These are phyloP conservation scores for Tulasnella sp. DNA, from an alignment of 768 basidiomycete species.

Conservation along the genomic window DNA sequence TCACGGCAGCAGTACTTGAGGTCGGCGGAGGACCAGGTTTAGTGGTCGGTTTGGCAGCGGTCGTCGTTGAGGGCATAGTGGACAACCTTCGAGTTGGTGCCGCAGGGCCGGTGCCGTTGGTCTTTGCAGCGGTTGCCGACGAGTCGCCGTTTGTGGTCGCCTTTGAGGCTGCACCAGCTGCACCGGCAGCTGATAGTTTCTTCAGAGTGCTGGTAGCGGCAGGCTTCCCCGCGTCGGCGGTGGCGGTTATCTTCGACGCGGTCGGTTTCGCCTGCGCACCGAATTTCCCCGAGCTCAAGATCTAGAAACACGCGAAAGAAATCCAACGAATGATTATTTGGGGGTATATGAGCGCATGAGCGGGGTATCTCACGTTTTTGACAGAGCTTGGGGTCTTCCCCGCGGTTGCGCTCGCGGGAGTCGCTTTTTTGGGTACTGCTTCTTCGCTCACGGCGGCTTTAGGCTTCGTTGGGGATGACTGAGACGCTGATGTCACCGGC, in stretches of 20 bases:
- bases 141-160: neutral
- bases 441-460: slow-evolving; percentile 1
- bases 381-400: neutral
- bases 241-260: neutral
- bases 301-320: neutral
- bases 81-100: neutral
- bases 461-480: neutral
- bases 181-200: neutral
- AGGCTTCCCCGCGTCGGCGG: neutral
- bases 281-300: slow-evolving; percentile 10
- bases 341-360: neutral
- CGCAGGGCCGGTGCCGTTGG: neutral
- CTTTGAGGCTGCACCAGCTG: neutral
- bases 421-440: slow-evolving; percentile 3
- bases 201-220: neutral
- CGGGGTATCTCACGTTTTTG: neutral
- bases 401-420: neutral
- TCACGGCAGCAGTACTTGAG: neutral
- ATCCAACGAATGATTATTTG: neutral
- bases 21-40: slow-evolving; percentile 3
- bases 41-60: neutral
- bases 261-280: neutral
- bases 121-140: neutral
- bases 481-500: neutral
- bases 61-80: neutral